Percentiles rank a stretch among this genome's conserved stretches.
Evolutionary conservation across 352 stramenopile genomes (phyloP).

Genomic region (Globisporangium viniferum): DNA sequence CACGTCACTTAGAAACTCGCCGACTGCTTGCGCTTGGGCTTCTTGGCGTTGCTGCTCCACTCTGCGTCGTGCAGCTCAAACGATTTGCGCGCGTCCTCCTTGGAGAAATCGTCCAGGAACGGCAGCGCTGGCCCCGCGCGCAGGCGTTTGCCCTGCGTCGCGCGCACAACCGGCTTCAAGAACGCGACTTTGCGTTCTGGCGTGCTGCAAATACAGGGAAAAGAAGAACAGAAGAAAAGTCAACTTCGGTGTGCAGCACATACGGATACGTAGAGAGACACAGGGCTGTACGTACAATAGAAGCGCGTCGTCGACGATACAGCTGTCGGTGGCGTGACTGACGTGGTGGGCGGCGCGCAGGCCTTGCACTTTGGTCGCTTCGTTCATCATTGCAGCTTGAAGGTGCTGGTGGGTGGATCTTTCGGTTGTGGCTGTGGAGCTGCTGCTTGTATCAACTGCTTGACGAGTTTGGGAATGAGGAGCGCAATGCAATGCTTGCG

Average conservation of each 20-base stretch:
- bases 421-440: not conserved
- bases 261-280: not conserved
- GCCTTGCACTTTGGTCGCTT: conserved; percentile 1
- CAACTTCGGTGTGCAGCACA: conserved; percentile 2
- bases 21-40: conserved; percentile 22
- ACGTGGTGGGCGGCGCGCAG: not conserved
- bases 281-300: conserved; percentile 4
- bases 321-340: not conserved
- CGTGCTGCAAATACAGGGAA: conserved; percentile 2
- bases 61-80: conserved; percentile 17
- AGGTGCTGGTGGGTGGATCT: not conserved
- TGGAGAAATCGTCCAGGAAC: conserved; percentile 31
- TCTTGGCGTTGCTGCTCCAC: conserved; percentile 19
- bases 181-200: conserved; percentile 19
- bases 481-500: not conserved
- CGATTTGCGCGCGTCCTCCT: conserved; percentile 19
- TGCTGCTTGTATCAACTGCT: not conserved
- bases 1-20: conserved; percentile 16
- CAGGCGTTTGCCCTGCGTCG: conserved; percentile 13
- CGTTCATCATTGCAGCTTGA: not conserved
- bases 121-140: conserved; percentile 24
- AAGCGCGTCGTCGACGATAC: not conserved
- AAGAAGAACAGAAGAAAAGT: not conserved
- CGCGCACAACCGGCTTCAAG: conserved; percentile 10
- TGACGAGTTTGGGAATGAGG: not conserved